Conservation (phyloP, 495 filamentous ascomycete genomes). For the Aspergillus wentii region DNA sequence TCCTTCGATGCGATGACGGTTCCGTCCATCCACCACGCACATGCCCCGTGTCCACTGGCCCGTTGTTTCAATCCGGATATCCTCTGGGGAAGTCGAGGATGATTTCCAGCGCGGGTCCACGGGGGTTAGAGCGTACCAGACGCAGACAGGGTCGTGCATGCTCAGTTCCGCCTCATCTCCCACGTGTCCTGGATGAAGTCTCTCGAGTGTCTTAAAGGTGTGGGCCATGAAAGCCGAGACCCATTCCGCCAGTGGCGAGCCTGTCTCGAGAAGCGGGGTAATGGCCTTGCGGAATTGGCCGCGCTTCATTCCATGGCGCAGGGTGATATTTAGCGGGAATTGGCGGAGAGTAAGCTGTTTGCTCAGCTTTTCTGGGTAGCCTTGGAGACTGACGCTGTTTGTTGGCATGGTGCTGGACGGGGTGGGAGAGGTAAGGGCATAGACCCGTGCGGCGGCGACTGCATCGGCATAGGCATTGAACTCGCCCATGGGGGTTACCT, state of each 20-base stretch:
- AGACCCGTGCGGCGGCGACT: slow-evolving; percentile 80
- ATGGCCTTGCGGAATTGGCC: slow-evolving; percentile 55
- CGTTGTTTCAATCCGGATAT: slow-evolving; percentile 79
- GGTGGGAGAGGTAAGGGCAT: slow-evolving; percentile 77
- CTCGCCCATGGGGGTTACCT: slow-evolving; percentile 69
- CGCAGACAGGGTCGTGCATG: slow-evolving; percentile 82
- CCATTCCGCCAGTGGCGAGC: slow-evolving; percentile 83
- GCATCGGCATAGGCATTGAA: slow-evolving; percentile 85
- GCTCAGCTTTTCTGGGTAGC: slow-evolving; percentile 64
- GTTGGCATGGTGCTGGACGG: slow-evolving; percentile 70
- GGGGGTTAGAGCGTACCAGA: slow-evolving; percentile 77
- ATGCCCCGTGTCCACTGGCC: slow-evolving; percentile 95
- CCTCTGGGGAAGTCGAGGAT: slow-evolving; percentile 41
- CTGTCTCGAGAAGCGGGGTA: slow-evolving; percentile 38
- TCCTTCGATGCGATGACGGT: slow-evolving; percentile 52
- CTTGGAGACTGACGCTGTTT: slow-evolving; percentile 37
- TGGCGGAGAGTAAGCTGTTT: slow-evolving; percentile 66
- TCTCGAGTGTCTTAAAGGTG: slow-evolving; percentile 70
- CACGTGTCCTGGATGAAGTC: slow-evolving; percentile 47
- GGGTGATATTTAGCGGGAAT: slow-evolving; percentile 89
- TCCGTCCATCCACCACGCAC: slow-evolving; percentile 76
- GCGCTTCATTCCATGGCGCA: slow-evolving; percentile 60
- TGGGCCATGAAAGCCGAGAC: slow-evolving; percentile 67
- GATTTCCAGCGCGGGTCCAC: slow-evolving; percentile 41
- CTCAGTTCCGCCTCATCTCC: slow-evolving; percentile 56